Evolutionary conservation across 108 stramenopile species (phyloP).

Genomic region (Cylindrotheca closterium): DNA sequence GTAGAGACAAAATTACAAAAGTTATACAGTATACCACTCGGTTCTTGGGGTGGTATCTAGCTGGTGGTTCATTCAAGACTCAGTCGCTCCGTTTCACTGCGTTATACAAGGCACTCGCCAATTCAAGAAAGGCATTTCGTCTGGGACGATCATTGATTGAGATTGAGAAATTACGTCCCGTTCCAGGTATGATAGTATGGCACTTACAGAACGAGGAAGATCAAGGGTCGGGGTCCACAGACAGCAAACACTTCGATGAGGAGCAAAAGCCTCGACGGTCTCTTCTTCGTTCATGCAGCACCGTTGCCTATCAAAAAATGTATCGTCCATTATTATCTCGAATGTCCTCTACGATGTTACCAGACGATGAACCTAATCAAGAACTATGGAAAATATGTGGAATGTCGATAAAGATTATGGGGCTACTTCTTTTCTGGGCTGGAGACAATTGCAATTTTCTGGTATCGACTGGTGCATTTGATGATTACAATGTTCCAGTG

Average conservation of each 20-base stretch:
- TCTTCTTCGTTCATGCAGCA: constrained; percentile 11
- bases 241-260: constrained; percentile 4
- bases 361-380: constrained; percentile 17
- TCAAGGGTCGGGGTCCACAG: not conserved
- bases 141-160: constrained; percentile 73
- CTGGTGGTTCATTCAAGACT: constrained; percentile 19
- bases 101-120: constrained; percentile 56
- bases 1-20: constrained; percentile 84
- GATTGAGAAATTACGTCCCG: constrained; percentile 49
- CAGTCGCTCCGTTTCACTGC: constrained; percentile 27
- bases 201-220: constrained; percentile 29
- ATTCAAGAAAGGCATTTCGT: constrained; percentile 75
- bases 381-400: constrained; percentile 56
- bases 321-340: constrained; percentile 38
- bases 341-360: constrained; percentile 19
- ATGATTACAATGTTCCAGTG: constrained; percentile 25
- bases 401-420: constrained; percentile 56
- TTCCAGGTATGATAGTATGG: constrained; percentile 45
- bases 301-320: constrained; percentile 22
- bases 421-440: constrained; percentile 74
- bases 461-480: constrained; percentile 56
- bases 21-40: constrained; percentile 67
- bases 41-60: constrained; percentile 60
- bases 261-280: not conserved
- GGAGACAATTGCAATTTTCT: constrained; percentile 79